Base-by-base conservation (phyloP, 768 basidiomycete species). In the Mycena epipterygia region DNA sequence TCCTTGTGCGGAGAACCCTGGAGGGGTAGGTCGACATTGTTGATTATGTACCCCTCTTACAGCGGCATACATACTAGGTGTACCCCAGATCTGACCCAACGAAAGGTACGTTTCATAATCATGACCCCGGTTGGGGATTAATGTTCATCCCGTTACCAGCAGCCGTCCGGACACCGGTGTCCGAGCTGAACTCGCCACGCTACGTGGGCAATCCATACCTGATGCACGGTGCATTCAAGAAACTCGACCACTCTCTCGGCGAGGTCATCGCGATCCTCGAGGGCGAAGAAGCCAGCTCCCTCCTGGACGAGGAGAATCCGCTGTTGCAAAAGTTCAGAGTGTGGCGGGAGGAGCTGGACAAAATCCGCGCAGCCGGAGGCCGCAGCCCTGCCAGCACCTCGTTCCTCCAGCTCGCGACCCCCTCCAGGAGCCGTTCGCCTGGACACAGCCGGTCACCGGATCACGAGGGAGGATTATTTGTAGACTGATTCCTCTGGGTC, bases 191-290 rank as follows among this genome's bases (percentile, higher is more conserved):
- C 73, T 64, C 79, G 13, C n/a, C 66, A 58, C 67, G 76, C 29
- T 79, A 79, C 49, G 78, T 85, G 14, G 85, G 86, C 23, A 89
- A 88, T 70, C 85, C 87, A 1, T 87, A 81, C 71, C 79, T 87
- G 6, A 84, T 88, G 77, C 76, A 82, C 33, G 78, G 77, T 33
- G 83, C 84, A 4, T 75, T 89, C 33, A 73, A 81, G 51, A 85
- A 84, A 52, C 81, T 88, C 44, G 87, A 87, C 69, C 74, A 78
- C 57, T 81, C 85, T 4, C 78, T 88, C 57, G 73, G 76, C 14
- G 83, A 87, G 21, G 79, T 86, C 44, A 86, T 88, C 46, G 67
- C 75, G 1, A 81, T 84, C 27, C 78, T 89, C 14, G 82, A 86
- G 74, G 79, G 80, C 33, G 87, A 89, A 73, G 81, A 83, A 67